Base-by-base conservation (phyloP, 768 basidiomycete genomes). In the Gelatoporia subvermispora region DNA sequence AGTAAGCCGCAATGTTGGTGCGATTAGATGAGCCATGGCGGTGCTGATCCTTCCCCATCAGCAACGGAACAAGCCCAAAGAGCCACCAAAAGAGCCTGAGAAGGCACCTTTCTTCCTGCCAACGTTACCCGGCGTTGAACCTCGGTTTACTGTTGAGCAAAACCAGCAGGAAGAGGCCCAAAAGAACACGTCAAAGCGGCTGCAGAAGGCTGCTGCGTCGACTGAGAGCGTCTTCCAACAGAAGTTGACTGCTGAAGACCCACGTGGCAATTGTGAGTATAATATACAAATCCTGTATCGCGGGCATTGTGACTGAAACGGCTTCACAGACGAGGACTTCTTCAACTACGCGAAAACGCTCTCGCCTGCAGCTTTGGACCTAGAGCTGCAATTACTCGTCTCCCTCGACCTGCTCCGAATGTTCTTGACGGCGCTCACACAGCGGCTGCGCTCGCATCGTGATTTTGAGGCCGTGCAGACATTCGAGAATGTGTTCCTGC, bases 391-490 rank as follows among this genome's bases (percentile, higher is more conserved):
- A 8, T 85, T 86, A 1, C 69, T 98, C 45, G 68, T 79, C 23
- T 76, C 82, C 3, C 68, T 88, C 31, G 73, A 82, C 37, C 76
- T 78, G 46, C 73, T 94, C 18, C 68, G 65, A 0, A 63, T 73
- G 17, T 97, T 98, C 70, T 68, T 96, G 40, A 70, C 74, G 49
- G 87, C 92, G 0, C 72, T 98, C 21, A 78, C 74, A 10, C 78
- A 69, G 47, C 83, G 95, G 3, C 73, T 98, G 22, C 68, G 65
- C 28, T 88, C 88, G 7, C 89, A 84, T 55, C 79, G 81, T 41
- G 96, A 99, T 68, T 98, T 96, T 60, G 96, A 99, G 66, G 93
- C 92, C 11, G 88, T 95, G 3, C 93, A 98, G 65, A 79, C 93
- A 1, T 74, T 94, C 61, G 76, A 93, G 58, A 83, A 75, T 54